phyloP scores from a whole-genome alignment of 2,329 filamentous ascomycete genomes.

The Penicillium sp. region DNA sequence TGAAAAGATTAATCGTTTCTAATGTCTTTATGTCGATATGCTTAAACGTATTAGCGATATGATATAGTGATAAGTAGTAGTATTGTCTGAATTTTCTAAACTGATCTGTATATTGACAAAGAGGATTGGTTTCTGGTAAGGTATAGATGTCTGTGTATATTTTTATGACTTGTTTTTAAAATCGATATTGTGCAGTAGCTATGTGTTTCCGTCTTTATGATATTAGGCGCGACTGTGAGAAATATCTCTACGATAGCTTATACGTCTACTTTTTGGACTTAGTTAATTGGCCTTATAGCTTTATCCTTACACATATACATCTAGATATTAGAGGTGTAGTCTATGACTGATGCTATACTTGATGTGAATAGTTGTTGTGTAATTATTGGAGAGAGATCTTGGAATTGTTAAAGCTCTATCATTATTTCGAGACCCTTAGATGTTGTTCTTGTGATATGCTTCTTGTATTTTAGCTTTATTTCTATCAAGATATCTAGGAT shows the following conservation, averaged over 20 bases:
- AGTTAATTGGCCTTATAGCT: conserved; percentile 15
- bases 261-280: conserved; percentile 24
- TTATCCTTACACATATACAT: conserved; percentile 19
- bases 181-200: conserved; percentile 9
- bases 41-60: conserved; percentile 16
- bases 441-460: conserved; percentile 23
- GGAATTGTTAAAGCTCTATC: conserved; percentile 13
- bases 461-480: conserved; percentile 24
- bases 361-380: conserved; percentile 19
- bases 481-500: conserved; percentile 17
- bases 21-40: too few relatives aligned
- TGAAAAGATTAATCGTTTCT: too few relatives aligned
- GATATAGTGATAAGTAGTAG: conserved; percentile 14
- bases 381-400: conserved; percentile 12
- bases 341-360: conserved; percentile 25
- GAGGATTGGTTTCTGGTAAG: conserved; percentile 13
- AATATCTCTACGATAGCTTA: conserved; percentile 23
- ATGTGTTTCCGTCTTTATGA: conserved; percentile 25
- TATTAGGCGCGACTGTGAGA: conserved; percentile 21
- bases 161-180: conserved; percentile 18
- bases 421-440: conserved; percentile 23
- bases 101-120: conserved; percentile 13
- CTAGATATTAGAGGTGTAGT: conserved; percentile 28
- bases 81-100: conserved; percentile 17
- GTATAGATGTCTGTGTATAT: conserved; percentile 16